phyloP scores from a whole-genome alignment of 2,329 filamentous ascomycete species.

The Coniochaeta prunicola region DNA sequence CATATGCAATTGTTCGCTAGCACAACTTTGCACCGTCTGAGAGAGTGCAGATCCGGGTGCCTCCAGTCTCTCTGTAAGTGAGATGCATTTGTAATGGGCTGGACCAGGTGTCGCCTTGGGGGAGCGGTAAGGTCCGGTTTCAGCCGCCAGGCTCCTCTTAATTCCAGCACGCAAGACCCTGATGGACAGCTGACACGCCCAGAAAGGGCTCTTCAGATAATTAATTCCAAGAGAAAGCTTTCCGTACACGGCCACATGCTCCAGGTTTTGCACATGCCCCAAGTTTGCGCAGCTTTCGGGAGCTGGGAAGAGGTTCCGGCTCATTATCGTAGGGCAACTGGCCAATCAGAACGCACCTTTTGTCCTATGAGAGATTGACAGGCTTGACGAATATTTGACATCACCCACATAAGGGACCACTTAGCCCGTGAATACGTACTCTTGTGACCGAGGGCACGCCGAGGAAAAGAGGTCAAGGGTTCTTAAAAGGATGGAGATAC shows the following conservation, averaged over 20 bases:
- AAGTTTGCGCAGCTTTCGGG: not conserved
- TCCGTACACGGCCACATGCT: too few relatives aligned
- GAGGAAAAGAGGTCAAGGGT: not conserved
- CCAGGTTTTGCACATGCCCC: too few relatives aligned
- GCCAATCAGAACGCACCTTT: not conserved
- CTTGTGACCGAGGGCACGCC: not conserved
- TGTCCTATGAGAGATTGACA: not conserved
- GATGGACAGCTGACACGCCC: not conserved
- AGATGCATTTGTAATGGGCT: too few relatives aligned
- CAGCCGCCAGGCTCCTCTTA: not conserved
- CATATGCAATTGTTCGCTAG: too few relatives aligned
- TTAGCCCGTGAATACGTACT: not conserved
- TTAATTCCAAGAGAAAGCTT: too few relatives aligned
- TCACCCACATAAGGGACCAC: not conserved
- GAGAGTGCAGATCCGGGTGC: too few relatives aligned
- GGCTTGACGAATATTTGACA: not conserved
- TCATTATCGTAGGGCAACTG: not conserved
- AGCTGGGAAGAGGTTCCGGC: not conserved
- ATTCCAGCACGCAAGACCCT: not conserved
- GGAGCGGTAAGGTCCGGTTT: not conserved
- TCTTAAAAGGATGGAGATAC: not conserved
- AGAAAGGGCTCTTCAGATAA: too few relatives aligned
- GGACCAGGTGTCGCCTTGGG: too few relatives aligned
- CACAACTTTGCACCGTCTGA: too few relatives aligned
- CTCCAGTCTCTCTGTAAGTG: too few relatives aligned